These are phyloP conservation scores for Suhomyces bribrorum DNA, from an alignment of 1,139 yeast genomes.

Conservation along the genomic window DNA sequence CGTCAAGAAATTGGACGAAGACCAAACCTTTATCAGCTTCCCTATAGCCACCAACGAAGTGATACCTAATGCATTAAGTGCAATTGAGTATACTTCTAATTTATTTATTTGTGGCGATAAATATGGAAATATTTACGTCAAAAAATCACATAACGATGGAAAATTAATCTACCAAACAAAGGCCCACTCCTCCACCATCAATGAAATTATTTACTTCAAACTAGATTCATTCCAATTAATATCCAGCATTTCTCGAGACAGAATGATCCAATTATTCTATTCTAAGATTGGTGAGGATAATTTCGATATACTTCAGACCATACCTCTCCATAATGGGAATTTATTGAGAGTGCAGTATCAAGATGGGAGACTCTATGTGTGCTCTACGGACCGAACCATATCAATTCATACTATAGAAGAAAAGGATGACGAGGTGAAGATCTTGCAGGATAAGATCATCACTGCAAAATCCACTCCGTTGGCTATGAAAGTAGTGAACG, in stretches of 20 bases:
- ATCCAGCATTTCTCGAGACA: slow-evolving; percentile 56
- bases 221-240: slow-evolving; percentile 27
- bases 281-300: slow-evolving; percentile 13
- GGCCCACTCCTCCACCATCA: slow-evolving; percentile 54
- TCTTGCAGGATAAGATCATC: slow-evolving; percentile 46
- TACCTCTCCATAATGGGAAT: slow-evolving; percentile 59
- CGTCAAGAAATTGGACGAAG: slow-evolving; percentile 26
- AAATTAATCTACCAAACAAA: slow-evolving; percentile 25
- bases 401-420: slow-evolving; percentile 48
- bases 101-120: slow-evolving; percentile 48
- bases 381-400: slow-evolving; percentile 61
- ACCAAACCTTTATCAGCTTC: slow-evolving; percentile 15
- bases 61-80: slow-evolving; percentile 29
- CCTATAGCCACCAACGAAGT: slow-evolving; percentile 29
- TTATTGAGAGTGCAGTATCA: slow-evolving; percentile 37
- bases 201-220: slow-evolving; percentile 40
- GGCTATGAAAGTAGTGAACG: slow-evolving; percentile 28
- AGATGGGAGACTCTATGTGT: slow-evolving; percentile 43
- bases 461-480: slow-evolving; percentile 53
- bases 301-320: slow-evolving; percentile 59
- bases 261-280: slow-evolving; percentile 59
- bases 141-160: slow-evolving; percentile 14
- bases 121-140: slow-evolving; percentile 42
- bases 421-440: slow-evolving; percentile 20
- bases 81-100: slow-evolving; percentile 26